phyloP scores from a whole-genome alignment of 306 rosid species.

The Cicer judaicum region DNA sequence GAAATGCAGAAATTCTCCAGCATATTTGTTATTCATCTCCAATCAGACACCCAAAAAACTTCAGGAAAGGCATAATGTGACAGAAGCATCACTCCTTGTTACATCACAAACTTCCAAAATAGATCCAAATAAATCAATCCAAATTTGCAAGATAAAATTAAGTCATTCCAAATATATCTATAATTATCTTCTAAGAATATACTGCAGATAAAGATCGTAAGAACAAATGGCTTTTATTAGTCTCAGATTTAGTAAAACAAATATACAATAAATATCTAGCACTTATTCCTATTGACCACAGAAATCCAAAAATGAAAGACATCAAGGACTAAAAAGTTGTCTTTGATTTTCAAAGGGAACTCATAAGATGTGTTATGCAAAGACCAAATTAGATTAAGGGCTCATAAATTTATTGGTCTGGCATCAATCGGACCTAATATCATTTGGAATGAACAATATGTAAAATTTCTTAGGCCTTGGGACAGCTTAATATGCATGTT shows the following conservation, averaged over 20 bases:
- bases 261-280: conserved; percentile 15
- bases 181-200: conserved; percentile 2
- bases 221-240: conserved; percentile 1
- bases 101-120: conserved; percentile 30
- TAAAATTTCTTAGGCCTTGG: conserved; percentile 20
- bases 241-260: conserved; percentile 23
- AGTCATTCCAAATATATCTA: conserved; percentile 27
- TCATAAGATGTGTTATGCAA: conserved; percentile 1
- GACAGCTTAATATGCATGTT: conserved; percentile 18
- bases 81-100: neutral
- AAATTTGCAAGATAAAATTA: conserved; percentile 23
- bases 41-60: conserved; percentile 20
- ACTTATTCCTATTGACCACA: conserved; percentile 12
- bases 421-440: conserved; percentile 24
- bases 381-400: neutral
- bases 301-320: neutral
- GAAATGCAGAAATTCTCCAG: conserved; percentile 22
- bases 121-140: conserved; percentile 19
- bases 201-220: conserved; percentile 9
- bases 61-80: conserved; percentile 9
- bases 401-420: neutral
- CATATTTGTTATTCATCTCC: conserved; percentile 29
- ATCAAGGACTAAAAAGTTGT: conserved; percentile 5
- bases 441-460: conserved; percentile 12
- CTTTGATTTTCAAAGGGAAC: conserved; percentile 31